phyloP scores from a whole-genome alignment of 2,329 filamentous ascomycete genomes.

The Chaetomium sp. region DNA sequence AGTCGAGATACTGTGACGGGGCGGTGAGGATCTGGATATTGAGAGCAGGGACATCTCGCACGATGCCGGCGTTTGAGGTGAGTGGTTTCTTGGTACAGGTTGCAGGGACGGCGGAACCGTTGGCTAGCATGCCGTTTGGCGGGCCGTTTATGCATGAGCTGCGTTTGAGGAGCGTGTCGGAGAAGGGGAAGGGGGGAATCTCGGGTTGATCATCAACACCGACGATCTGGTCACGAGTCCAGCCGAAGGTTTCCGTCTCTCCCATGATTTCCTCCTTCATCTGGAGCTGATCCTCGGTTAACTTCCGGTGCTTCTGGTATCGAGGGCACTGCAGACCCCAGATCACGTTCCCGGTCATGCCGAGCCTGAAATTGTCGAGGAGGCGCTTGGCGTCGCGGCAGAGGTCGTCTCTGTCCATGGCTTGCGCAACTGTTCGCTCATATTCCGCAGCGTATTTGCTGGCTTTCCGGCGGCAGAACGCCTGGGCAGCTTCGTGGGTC shows the following conservation, averaged over 20 bases:
- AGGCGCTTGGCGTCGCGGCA: conserved; percentile 3
- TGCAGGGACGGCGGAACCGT: neutral
- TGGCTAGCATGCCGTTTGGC: no score
- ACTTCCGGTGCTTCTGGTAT: neutral
- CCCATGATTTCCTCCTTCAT: neutral
- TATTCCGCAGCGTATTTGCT: conserved; percentile 1
- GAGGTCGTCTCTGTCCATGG: neutral
- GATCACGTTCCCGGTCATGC: conserved; percentile 11
- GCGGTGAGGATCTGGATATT: conserved; percentile 10
- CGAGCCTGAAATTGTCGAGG: conserved; percentile 3
- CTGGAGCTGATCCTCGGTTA: neutral
- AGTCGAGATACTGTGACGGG: conserved; percentile 22
- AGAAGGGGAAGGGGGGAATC: neutral
- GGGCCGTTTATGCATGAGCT: no score
- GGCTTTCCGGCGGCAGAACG: conserved; percentile 1
- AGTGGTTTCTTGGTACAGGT: neutral
- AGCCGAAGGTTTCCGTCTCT: neutral
- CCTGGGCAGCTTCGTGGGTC: conserved; percentile 4
- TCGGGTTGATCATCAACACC: neutral
- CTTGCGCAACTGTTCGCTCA: neutral
- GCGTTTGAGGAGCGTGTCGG: no score
- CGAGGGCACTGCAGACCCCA: conserved; percentile 13
- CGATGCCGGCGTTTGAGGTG: neutral
- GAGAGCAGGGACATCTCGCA: no score
- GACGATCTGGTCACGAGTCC: neutral